These are phyloP conservation scores for Xylaria sp. DNA, from an alignment of 2,329 filamentous ascomycete genomes.

Conservation along the genomic window DNA sequence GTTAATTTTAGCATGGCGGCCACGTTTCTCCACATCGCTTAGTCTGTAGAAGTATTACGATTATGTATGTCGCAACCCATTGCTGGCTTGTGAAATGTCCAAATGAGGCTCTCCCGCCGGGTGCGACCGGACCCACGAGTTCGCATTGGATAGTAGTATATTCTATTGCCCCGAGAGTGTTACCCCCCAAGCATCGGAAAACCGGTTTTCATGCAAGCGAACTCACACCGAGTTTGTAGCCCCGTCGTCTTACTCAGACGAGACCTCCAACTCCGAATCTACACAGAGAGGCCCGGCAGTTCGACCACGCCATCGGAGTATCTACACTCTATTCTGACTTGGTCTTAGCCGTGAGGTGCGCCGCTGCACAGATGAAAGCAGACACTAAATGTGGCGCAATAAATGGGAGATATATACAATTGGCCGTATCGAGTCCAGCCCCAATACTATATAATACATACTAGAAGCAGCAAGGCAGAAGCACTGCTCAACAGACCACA, in stretches of 20 bases:
- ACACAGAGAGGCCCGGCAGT: background rate
- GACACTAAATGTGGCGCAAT: no score
- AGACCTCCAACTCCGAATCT: background rate
- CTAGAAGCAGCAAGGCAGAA: no score
- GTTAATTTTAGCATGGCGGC: background rate
- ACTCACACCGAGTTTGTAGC: background rate
- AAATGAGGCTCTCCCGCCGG: conserved; percentile 1
- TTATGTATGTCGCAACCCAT: background rate
- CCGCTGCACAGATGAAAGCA: no score
- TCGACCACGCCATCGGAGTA: background rate
- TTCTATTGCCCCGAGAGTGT: background rate
- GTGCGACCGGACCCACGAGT: background rate
- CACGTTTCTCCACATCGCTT: background rate
- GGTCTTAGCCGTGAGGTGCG: no score
- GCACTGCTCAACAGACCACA: no score
- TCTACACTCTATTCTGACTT: background rate
- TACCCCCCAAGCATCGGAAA: background rate
- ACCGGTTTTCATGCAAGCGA: background rate
- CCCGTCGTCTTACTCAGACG: conserved; percentile 11
- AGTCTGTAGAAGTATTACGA: background rate
- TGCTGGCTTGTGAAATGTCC: background rate
- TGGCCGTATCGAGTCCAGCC: no score
- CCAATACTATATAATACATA: no score
- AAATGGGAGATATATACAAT: no score
- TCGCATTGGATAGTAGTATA: background rate